Evolutionary conservation across 352 stramenopile species (phyloP).

Genomic region (Phytophthora megakarya): DNA sequence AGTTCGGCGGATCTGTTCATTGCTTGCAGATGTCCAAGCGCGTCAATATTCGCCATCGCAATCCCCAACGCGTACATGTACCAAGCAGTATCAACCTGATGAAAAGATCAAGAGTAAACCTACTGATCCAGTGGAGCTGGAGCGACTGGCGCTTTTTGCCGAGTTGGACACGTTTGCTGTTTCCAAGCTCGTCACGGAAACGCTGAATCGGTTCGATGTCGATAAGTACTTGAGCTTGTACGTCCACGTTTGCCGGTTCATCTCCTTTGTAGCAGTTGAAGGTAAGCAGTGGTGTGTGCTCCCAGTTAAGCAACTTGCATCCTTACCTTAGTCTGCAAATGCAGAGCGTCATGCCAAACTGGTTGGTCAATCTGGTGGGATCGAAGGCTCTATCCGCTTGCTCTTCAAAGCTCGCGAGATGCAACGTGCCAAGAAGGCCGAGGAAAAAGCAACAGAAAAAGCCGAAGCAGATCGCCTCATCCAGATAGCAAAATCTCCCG

Average conservation of each 20-base stretch:
- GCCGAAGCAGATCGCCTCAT: conserved; percentile 40
- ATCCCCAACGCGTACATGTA: conserved; percentile 16
- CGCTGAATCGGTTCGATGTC: conserved; percentile 58
- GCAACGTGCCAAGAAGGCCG: conserved; percentile 52
- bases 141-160: conserved; percentile 37
- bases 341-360: conserved; percentile 65
- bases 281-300: conserved; percentile 26
- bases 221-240: conserved; percentile 61
- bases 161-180: conserved; percentile 53
- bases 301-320: neutral
- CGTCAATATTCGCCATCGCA: conserved; percentile 29
- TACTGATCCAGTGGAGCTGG: conserved; percentile 15
- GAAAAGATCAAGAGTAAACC: conserved; percentile 4
- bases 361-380: conserved; percentile 57
- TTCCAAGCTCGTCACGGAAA: conserved; percentile 43
- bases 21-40: conserved; percentile 45
- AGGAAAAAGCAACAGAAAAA: conserved; percentile 44
- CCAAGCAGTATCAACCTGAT: conserved; percentile 6
- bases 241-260: conserved; percentile 65
- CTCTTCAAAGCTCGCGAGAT: conserved; percentile 66
- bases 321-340: conserved; percentile 5
- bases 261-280: conserved; percentile 60
- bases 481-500: conserved; percentile 25
- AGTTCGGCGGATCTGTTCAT: conserved; percentile 51
- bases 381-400: conserved; percentile 63